phyloP scores from a whole-genome alignment of 805 yeast genomes.

The Starmerella cellae region DNA sequence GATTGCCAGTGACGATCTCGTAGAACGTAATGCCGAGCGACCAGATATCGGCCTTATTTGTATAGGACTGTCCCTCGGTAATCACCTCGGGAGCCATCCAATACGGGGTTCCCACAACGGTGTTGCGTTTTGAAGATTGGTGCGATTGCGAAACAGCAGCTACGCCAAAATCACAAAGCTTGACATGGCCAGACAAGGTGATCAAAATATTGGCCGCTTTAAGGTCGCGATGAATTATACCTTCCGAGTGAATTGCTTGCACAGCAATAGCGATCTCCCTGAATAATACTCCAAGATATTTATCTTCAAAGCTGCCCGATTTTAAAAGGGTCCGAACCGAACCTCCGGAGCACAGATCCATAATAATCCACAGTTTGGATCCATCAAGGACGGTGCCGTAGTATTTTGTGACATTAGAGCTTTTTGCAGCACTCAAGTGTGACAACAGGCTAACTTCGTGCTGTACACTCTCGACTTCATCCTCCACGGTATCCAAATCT shows the following conservation, averaged over 20 bases:
- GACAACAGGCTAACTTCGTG: constrained; percentile 79
- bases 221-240: constrained; percentile 90
- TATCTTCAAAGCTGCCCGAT: constrained; percentile 82
- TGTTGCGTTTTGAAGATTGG: constrained; percentile 57
- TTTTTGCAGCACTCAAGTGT: constrained; percentile 50
- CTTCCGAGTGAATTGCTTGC: constrained; percentile 68
- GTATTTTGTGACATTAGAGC: constrained; percentile 87
- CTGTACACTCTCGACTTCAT: constrained; percentile 90
- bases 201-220: constrained; percentile 92
- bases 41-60: constrained; percentile 91
- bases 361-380: constrained; percentile 89
- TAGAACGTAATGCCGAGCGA: constrained; percentile 86
- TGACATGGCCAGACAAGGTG: constrained; percentile 77
- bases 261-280: constrained; percentile 72
- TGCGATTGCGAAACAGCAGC: constrained; percentile 81
- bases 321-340: constrained; percentile 70
- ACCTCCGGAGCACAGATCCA: constrained; percentile 98
- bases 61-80: constrained; percentile 33
- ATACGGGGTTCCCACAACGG: constrained; percentile 62
- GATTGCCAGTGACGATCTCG: constrained; percentile 93
- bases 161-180: constrained; percentile 94
- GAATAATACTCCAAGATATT: constrained; percentile 66
- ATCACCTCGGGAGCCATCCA: constrained; percentile 48
- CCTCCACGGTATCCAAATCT: constrained; percentile 82
- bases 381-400: constrained; percentile 79